A percentile compares a stretch with the other conserved stretches of the same genome.
Evolutionary conservation across 176 grass and related monocot species (phyloP).

Genomic region (sorghum (Sorghum bicolor)): DNA sequence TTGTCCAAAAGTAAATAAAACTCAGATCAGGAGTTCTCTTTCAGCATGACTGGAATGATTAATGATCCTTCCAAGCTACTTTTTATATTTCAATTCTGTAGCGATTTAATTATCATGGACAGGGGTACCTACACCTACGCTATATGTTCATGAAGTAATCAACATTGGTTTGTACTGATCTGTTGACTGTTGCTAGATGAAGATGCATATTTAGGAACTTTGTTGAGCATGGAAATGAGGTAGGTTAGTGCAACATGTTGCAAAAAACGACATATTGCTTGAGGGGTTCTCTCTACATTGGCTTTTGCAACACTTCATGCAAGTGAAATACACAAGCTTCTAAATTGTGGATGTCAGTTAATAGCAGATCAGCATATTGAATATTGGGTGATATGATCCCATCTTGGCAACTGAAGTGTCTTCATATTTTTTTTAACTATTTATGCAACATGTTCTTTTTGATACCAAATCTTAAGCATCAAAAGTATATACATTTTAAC

Average conservation of each 20-base stretch:
- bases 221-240: too few relatives aligned
- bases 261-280: neutral
- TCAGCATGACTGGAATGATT: too few relatives aligned
- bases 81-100: too few relatives aligned
- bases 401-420: neutral
- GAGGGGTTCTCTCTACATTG: neutral
- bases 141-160: too few relatives aligned
- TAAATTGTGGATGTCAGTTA: neutral
- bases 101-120: too few relatives aligned
- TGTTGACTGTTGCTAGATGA: too few relatives aligned
- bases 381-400: neutral
- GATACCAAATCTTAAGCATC: neutral
- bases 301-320: neutral
- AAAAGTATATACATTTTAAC: neutral
- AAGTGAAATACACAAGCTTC: neutral
- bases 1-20: neutral
- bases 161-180: too few relatives aligned
- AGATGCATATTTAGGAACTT: too few relatives aligned
- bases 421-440: neutral
- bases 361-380: neutral
- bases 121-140: too few relatives aligned
- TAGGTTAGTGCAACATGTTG: too few relatives aligned
- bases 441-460: neutral
- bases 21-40: neutral
- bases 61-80: too few relatives aligned